Base-by-base conservation (phyloP, 2,329 filamentous ascomycete species). In the Neoarthrinium moseri region DNA sequence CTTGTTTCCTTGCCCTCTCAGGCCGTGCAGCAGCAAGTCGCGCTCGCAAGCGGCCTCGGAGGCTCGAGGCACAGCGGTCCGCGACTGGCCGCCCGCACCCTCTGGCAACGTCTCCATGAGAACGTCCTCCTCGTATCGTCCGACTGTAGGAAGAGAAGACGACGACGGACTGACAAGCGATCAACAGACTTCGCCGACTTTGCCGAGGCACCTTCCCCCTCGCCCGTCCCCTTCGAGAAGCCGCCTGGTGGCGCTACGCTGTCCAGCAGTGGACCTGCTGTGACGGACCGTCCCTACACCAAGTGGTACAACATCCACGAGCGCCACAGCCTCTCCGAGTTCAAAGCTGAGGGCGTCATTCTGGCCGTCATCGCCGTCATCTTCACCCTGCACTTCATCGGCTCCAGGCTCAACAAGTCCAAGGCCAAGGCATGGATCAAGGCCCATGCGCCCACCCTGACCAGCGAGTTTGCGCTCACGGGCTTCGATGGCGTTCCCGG, bases 261-360 rank as follows among this genome's bases (percentile, higher is more conserved):
- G 48, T 68, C 66, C 27, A 68, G 69, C 33, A 66, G 69, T 39
- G 62, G 68, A 15, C 75, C 78, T 49, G 73, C 72, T 35, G 66
- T 70, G 37, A 74, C 76, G 35, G 68, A 65, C 34, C 72, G 75
- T 21, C 87, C 89, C 12, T 96, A 87, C 68, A 96, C 91, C 42
- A 90, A 89, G 75, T 99, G 94, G 94, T 99, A 97, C 73, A 90
- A 91, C 46, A 76, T 97, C 51, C 94, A 95, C 79, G 91, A 97
- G 79, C 90, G 94, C 61, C 84, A 91, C 60, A 84, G 84, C 21
- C 73, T 86, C 49, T 78, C 77, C 61, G 94, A 99, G 67, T 99
- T 99, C 78, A 84, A 84, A 70, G 80, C 86, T 59, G 94, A 99
- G 73, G 86, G 88, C 49, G 72, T 91, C 65, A 87, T 99, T 59